Evolutionary conservation across 2,329 filamentous ascomycete species (phyloP), one percentile per base, ranked within the genome.

Genomic region (Aureobasidium subglaciale): DNA sequence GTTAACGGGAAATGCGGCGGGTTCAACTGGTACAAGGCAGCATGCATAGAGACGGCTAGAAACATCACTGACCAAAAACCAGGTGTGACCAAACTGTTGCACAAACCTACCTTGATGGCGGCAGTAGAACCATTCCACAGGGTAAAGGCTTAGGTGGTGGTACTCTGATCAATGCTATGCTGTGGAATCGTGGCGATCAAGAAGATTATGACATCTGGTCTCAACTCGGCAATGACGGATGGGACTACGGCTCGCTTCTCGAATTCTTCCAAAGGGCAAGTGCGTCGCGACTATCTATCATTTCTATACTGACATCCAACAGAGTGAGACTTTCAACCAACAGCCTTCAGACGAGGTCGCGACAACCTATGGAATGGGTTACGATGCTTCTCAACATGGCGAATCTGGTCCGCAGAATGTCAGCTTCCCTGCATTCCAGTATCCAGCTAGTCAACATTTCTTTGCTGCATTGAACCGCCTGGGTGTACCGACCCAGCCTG

Each of bases 151-250:
- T 71, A 1, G 68, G 68, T 13, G 68, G 69, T n/a, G 63, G 64
- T 15, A 68, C 65, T 15, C 60, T 67, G 5, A 63, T 70, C 46
- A 70, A 70, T 53, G 64, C 59, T n/a, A 67, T 66, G 62, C 60
- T 65, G 15, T 69, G 61, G 60, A 65, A 65, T 54, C 72, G 76
- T 24, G 77, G 73, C 5, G 72, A 70, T 43, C 68, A 62, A 30
- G 70, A 70, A 34, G 78, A 82, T 38, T 78, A 80, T 42, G 76
- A 85, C 65, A 74, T 73, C 0, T 85, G 81, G 82, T 76, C 75
- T 41, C 67, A 71, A 27, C 66, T 85, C 6, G 82, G 81, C 0
- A 84, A 84, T 59, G 54, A 60, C 1, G 82, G 80, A 2, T 85
- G 82, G 82, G 71, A 73, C 1, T 85, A 79, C 78, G 68, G 78